Evolutionary conservation across 257 asterid species (phyloP), one percentile per base, ranked within the genome.

Genomic region (Solanum tarapatanum): DNA sequence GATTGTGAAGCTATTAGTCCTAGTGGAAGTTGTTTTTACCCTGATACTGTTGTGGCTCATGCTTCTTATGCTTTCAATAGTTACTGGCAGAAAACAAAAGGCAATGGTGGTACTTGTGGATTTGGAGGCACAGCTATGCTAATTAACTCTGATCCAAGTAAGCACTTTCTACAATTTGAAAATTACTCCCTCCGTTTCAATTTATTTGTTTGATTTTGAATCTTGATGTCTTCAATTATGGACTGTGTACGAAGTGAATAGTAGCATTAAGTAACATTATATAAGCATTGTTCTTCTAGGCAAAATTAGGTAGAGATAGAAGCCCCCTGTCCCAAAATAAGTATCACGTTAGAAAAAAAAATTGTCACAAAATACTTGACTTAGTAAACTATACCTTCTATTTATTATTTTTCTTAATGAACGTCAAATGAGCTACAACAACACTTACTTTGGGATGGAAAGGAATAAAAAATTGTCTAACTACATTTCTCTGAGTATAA

Each of bases 101-200:
- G n/a, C 11, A 83, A 69, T 62, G 98, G 99, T 4, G 99, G 98
- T 7, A 91, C 92, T 66, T 95, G 99, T 84, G 98, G 95, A 19
- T 97, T 97, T 91, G 97, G 94, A 64, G 98, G 98, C 87, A 95
- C 98, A 32, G 98, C 99, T 43, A 93, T 95, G 95, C 95, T 97
- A 88, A 91, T 97, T 85, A 90, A 88, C 90, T 90, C 98, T 45
- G 97, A 97, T 36, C 99, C 98, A 74, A 97, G 98, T 97, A 90
- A 93, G 93, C 16, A 74, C 39, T 9, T 30, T 7, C n/a, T 86
- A 48, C 30, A 30, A 17, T 37, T 23, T 11, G 83, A 37, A 23
- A 76, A 39, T n/a, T 58, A 7, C 66, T 11, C 30, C 70, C 16
- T 62, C 30, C 1, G 16, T 62, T 4, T 62, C 28, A 60, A n/a